Conservation (phyloP, 106 monocot genomes). For the Allium cepa region DNA sequence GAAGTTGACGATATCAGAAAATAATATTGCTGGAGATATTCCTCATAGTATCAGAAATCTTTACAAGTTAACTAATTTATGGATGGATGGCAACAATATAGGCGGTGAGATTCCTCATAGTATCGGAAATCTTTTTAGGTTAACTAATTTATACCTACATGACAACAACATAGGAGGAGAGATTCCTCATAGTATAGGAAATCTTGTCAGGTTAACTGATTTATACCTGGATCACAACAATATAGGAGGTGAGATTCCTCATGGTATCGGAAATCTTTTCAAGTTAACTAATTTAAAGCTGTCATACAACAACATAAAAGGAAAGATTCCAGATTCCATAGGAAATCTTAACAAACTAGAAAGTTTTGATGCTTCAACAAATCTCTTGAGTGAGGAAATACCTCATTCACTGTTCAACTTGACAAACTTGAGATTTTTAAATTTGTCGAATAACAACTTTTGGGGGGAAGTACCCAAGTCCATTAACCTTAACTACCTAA, state of each 20-base stretch:
- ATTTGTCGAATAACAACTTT: constrained; percentile 4
- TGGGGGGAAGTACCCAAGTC: constrained; percentile 1
- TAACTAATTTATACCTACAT: no score
- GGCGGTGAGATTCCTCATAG: no score
- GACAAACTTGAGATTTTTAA: background rate
- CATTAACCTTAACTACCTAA: no score
- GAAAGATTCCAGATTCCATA: background rate
- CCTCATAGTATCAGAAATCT: no score
- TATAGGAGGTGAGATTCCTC: background rate
- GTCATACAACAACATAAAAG: background rate
- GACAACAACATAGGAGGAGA: background rate
- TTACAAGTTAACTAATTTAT: no score
- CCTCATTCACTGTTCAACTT: background rate
- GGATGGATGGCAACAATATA: background rate
- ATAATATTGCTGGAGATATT: no score
- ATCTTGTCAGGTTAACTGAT: constrained; percentile 1
- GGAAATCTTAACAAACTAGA: background rate
- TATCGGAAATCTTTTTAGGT: no score
- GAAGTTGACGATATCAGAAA: no score
- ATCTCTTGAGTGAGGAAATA: background rate
- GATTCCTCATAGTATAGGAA: constrained; percentile 16
- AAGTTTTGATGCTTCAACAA: constrained; percentile 2
- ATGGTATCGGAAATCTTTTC: no score
- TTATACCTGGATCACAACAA: background rate
- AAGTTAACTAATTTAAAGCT: no score